Conservation (phyloP, 1,139 yeast genomes). For the Protomyces gravidus region DNA sequence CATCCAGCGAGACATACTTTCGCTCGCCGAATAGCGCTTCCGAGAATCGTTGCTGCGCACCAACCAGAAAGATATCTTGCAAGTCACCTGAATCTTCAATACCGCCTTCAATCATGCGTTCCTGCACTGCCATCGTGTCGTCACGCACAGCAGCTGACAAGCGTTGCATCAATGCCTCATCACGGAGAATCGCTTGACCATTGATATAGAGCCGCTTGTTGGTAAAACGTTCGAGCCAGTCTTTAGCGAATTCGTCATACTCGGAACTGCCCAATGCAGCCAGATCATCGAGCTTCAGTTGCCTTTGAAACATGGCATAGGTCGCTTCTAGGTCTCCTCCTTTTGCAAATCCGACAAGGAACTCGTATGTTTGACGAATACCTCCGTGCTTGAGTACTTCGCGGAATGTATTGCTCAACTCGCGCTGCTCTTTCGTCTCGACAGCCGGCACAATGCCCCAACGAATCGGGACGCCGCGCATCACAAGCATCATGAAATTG, state of each 20-base stretch:
- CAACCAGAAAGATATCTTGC: conserved; percentile 31
- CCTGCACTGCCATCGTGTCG: conserved; percentile 38
- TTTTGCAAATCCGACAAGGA: conserved; percentile 6
- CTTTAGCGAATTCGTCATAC: background rate
- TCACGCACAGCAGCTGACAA: conserved; percentile 39
- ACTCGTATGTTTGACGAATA: conserved; percentile 2
- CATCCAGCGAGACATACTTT: conserved; percentile 1
- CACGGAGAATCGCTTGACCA: conserved; percentile 52
- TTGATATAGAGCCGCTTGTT: conserved; percentile 61
- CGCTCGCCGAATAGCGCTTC: conserved; percentile 24
- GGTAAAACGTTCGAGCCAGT: conserved; percentile 12
- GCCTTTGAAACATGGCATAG: conserved; percentile 33
- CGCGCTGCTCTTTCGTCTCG: conserved; percentile 20
- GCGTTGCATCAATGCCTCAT: conserved; percentile 47
- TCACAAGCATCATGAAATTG: conserved; percentile 35
- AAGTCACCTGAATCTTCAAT: conserved; percentile 35
- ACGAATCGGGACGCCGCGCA: conserved; percentile 67
- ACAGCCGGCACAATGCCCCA: conserved; percentile 70
- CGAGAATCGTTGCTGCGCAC: conserved; percentile 4
- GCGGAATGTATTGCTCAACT: conserved; percentile 33
- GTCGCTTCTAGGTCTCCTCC: background rate
- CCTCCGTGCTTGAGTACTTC: conserved; percentile 6
- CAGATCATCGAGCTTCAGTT: conserved; percentile 42
- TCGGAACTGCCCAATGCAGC: background rate
- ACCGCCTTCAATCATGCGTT: conserved; percentile 35